Evolutionary conservation across 2,329 filamentous ascomycete species (phyloP), one percentile per base, ranked within the genome.

Genomic region (Verruconis gallopava): DNA sequence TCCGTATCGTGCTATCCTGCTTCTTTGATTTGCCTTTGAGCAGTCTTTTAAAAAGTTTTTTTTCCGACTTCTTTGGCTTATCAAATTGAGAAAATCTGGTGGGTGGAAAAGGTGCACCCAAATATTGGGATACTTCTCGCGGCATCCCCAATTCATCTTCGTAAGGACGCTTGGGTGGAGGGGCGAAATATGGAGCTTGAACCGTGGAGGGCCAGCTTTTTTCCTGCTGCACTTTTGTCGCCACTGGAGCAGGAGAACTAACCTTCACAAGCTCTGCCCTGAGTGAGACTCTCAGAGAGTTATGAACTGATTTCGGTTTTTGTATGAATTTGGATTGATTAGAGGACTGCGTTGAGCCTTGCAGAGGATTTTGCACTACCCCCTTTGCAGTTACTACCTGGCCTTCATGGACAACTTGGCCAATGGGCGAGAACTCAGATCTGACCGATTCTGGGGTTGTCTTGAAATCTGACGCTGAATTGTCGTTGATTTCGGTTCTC

Each of bases 1-100:
- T 56, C 28, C 52, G 52, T 45, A 54, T 55, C 44, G 56, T 53
- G 9, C 9, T 38, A 12, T 17, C 21, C 6, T 38, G 15, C 18
- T 38, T 30, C 25, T n/a, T n/a, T 30, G 25, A 30, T n/a, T 30
- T 30, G n/a, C 25, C 9, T 9, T 9, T 30, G n/a, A 30, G 25
- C 6, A 30, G 25, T n/a, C 25, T n/a, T 30, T 30, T 30, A 9
- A 30, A n/a, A 9, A 9, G 6, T 9, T n/a, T 30, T n/a, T 30
- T 30, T n/a, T 30, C n/a, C 25, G 6, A 9, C 25, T 30, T 30
- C 25, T 30, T 30, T n/a, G 6, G 9, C 6, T 9, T n/a, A 30
- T 30, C 25, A n/a, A 9, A 30, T 9, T 9, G n/a, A 30, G 25
- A 30, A n/a, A 30, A 30, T 30, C 25, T 30, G 9, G 25, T 30